Conservation (phyloP, 345 rosid species). For the Limnanthes douglasii region DNA sequence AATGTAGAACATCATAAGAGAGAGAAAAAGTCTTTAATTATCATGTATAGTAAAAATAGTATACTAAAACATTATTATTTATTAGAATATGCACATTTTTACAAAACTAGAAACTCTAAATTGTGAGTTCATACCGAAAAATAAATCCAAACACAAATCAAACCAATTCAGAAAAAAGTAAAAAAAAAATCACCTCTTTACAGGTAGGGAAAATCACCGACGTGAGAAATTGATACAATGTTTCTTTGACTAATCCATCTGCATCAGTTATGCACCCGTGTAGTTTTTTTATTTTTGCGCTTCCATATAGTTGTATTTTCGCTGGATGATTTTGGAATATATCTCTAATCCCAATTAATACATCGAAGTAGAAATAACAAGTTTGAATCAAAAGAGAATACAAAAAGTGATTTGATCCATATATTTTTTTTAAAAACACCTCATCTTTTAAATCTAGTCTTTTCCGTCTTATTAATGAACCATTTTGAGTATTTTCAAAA, state of each 20-base stretch:
- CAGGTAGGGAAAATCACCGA: constrained; percentile 45
- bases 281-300: constrained; percentile 45
- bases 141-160: background rate
- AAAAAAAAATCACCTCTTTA: constrained; percentile 45
- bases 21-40: constrained; percentile 46
- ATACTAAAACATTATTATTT: background rate
- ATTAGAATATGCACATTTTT: no score
- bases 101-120: no score
- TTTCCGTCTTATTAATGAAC: no score
- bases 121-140: no score
- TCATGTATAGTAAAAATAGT: constrained; percentile 48
- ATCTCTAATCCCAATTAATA: constrained; percentile 57
- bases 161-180: background rate
- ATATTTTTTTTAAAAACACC: no score
- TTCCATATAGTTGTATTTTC: constrained; percentile 43
- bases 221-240: constrained; percentile 43
- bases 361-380: constrained; percentile 32
- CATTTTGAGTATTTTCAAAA: no score
- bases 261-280: constrained; percentile 64
- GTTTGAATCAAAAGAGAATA: no score
- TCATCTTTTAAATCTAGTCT: no score
- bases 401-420: no score
- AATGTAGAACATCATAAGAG: constrained; percentile 60
- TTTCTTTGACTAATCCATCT: constrained; percentile 44
- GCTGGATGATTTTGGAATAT: constrained; percentile 46